Base-by-base conservation (phyloP, 768 basidiomycete species). In the Clavaria fumosa region DNA sequence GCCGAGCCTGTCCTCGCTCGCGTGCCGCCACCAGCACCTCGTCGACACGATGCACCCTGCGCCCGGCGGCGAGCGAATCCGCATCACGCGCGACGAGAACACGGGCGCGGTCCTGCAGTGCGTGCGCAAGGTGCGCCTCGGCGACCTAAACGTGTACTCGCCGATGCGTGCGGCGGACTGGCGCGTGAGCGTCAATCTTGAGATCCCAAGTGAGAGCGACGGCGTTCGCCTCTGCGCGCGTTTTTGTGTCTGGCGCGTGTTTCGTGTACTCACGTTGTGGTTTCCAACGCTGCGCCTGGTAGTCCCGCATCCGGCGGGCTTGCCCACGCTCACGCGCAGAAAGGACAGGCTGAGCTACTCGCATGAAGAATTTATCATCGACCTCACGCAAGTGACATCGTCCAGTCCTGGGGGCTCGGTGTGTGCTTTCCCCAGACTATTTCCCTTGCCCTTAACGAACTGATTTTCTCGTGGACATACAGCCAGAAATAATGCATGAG, bases 271-370 rank as follows among this genome's bases (percentile, higher is more conserved):
- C 11, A 34, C 15, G 35, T 17, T 7, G 21, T 5, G 27, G 20
- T 5, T 32, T 12, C 24, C 3, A 11, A 12, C 10, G n/a, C 22
- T 31, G 3, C 18, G 26, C 35, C 12, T 37, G 7, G 22, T 26
- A 85, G 83, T 73, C n/a, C 46, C 64, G 2, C 78, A 75, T 47
- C 83, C 82, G 1, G 47, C 75, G 31, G 83, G 82, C 9, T 53
- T 69, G 5, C 55, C 78, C 1, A 64, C 68, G 6, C 60, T 70
- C 45, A 67, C 72, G 22, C 69, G 84, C 41, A 65, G 69, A 60
- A 99, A 95, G 60, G 86, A 99, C 58, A 69, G 95, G 31, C 66
- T 96, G 54, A 82, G 84, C 50, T 99, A 99, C 55, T 61, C 77
- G 3, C 95, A 99, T 56, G 90, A 96, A 55, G 78, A 93, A 45